phyloP scores from a whole-genome alignment of 139 green algal species.

The Pedinophyceae sp. region DNA sequence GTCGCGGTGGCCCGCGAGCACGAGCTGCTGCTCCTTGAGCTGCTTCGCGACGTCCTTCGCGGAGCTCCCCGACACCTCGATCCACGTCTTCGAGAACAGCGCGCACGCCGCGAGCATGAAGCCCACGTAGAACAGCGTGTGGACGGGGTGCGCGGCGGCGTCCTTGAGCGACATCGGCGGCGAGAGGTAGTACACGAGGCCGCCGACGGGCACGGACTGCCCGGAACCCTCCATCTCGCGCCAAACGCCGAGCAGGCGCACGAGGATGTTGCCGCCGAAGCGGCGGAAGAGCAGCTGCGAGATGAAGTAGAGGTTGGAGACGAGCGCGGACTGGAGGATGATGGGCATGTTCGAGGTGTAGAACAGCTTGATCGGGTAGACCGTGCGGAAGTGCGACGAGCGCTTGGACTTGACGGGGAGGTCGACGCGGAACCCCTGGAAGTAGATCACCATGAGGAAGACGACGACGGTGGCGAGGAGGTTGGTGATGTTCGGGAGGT shows the following conservation, averaged over 20 bases:
- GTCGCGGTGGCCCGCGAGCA: conserved; percentile 60
- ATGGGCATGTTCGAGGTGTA: conserved; percentile 99
- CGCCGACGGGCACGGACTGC: conserved; percentile 74
- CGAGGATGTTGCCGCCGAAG: conserved; percentile 84
- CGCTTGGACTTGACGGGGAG: conserved; percentile 90
- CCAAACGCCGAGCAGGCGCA: conserved; percentile 50
- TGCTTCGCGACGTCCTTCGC: conserved; percentile 92
- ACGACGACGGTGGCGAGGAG: conserved; percentile 88
- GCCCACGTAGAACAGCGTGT: conserved; percentile 90
- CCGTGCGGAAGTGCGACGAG: conserved; percentile 55
- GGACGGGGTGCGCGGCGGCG: conserved; percentile 73
- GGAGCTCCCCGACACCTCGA: conserved; percentile 92
- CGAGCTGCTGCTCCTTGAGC: conserved; percentile 92
- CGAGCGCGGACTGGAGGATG: conserved; percentile 96
- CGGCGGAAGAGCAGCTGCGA: conserved; percentile 97
- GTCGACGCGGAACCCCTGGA: conserved; percentile 96
- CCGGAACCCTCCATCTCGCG: conserved; percentile 32
- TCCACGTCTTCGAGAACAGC: conserved; percentile 99
- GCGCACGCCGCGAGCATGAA: conserved; percentile 97
- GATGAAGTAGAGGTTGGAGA: conserved; percentile 99
- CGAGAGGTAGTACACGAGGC: conserved; percentile 98
- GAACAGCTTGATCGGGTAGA: conserved; percentile 99
- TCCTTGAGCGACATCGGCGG: conserved; percentile 67
- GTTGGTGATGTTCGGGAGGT: conserved; percentile 95
- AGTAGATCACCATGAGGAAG: conserved; percentile 98